These are phyloP conservation scores for Sporodiniella umbellata DNA, from an alignment of 371 early-diverging fungal species.

Conservation along the genomic window DNA sequence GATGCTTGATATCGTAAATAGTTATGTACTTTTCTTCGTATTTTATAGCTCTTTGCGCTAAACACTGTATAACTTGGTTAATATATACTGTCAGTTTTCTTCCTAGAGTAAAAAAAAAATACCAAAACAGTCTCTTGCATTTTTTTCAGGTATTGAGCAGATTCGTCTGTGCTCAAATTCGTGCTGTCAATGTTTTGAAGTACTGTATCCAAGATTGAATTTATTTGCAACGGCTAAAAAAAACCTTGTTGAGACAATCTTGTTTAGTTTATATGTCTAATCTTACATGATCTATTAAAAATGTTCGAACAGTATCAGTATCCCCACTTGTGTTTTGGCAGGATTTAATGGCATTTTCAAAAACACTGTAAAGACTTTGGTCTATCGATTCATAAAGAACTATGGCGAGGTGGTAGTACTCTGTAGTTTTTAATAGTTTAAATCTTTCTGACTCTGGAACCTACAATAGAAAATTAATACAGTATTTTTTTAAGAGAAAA, in stretches of 20 bases:
- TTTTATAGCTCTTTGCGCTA: not conserved
- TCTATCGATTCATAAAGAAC: not conserved
- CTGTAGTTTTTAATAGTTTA: not conserved
- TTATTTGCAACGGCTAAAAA: not conserved
- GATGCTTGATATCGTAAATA: not conserved
- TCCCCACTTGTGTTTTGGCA: not conserved
- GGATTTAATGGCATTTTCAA: not conserved
- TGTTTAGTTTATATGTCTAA: not conserved
- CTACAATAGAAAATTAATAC: not conserved
- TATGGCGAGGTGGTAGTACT: not conserved
- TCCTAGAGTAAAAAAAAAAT: too few species aligned
- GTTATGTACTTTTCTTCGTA: not conserved
- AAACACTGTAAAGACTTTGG: not conserved
- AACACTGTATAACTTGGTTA: not conserved
- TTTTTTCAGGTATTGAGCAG: not conserved
- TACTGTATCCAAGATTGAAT: not conserved
- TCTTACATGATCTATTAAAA: slow-evolving; percentile 2
- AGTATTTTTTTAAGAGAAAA: not conserved
- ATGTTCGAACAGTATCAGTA: not conserved
- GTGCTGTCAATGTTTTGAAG: not conserved
- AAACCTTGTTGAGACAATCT: not conserved
- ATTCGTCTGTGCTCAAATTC: not conserved
- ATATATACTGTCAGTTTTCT: not conserved
- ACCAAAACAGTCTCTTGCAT: not conserved
- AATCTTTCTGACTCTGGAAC: not conserved